Conservation (phyloP, 371 early-diverging fungal species). For the Mucor piriformis region DNA sequence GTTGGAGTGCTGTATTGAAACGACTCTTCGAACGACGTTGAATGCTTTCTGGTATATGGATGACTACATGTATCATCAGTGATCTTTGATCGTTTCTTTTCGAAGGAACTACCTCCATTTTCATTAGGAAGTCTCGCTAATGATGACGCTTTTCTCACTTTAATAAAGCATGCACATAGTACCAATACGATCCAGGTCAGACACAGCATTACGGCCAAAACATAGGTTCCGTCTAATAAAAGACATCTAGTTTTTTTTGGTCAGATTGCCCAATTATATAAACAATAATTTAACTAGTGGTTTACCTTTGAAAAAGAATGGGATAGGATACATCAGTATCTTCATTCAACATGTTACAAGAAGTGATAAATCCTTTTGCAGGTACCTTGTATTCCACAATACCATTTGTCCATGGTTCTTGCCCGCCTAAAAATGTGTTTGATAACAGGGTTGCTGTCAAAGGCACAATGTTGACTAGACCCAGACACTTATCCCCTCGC, state of each 20-base stretch:
- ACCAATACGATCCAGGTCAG: constrained; percentile 11
- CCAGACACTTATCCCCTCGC: constrained; percentile 34
- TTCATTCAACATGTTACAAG: constrained; percentile 26
- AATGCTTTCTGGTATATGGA: not conserved
- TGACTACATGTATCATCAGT: not conserved
- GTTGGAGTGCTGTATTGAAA: no score
- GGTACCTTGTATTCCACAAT: constrained; percentile 37
- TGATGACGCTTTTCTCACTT: not conserved
- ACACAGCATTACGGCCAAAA: not conserved
- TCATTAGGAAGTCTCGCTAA: constrained; percentile 2
- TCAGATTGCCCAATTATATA: not conserved
- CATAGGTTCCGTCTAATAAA: constrained; percentile 12
- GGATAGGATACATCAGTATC: constrained; percentile 31
- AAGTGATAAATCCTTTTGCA: constrained; percentile 35
- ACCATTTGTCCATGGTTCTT: constrained; percentile 47
- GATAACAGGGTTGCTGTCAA: constrained; percentile 13
- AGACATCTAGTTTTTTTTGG: constrained; percentile 12
- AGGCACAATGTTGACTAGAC: constrained; percentile 25
- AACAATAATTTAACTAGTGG: not conserved
- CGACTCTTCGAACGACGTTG: not conserved
- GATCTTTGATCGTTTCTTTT: not conserved
- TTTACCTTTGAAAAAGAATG: constrained; percentile 40
- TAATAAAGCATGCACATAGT: not conserved
- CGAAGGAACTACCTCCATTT: not conserved
- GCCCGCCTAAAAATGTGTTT: constrained; percentile 26